Percentiles rank a stretch among this genome's conserved stretches.
phyloP scores from a whole-genome alignment of 768 basidiomycete genomes.

The Phanerochaete sordida region DNA sequence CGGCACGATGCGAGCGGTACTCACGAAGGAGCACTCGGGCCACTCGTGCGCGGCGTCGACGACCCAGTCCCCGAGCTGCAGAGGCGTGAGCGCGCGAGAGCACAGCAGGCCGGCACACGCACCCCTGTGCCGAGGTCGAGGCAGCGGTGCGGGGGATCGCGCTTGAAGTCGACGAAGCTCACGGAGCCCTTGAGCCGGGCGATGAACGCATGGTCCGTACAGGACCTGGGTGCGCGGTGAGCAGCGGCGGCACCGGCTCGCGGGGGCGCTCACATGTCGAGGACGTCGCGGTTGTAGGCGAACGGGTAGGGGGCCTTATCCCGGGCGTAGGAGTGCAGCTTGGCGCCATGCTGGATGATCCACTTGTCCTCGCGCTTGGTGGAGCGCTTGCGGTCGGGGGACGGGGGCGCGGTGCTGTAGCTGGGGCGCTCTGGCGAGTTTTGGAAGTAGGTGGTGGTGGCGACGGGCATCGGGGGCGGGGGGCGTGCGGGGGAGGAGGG shows the following conservation, averaged over 20 bases:
- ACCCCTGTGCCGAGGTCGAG: conserved; percentile 78
- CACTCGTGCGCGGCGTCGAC: conserved; percentile 72
- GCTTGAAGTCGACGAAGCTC: conserved; percentile 54
- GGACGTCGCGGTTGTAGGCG: conserved; percentile 61
- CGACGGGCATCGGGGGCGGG: conserved; percentile 13
- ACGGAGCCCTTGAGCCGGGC: conserved; percentile 48
- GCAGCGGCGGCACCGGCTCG: background rate
- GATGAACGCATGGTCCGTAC: conserved; percentile 16
- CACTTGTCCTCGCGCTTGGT: conserved; percentile 54
- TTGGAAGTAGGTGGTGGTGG: conserved; percentile 9
- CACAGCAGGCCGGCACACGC: conserved; percentile 23
- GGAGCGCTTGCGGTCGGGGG: conserved; percentile 10
- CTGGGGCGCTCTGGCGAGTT: conserved; percentile 13
- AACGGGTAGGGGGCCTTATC: conserved; percentile 82
- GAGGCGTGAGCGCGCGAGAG: background rate
- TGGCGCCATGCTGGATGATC: conserved; percentile 54
- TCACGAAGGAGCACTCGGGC: conserved; percentile 61
- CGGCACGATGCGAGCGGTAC: conserved; percentile 20
- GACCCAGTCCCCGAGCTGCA: conserved; percentile 66
- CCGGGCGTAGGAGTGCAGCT: conserved; percentile 63
- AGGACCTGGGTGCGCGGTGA: conserved; percentile 1
- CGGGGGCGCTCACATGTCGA: conserved; percentile 56
- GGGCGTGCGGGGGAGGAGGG: conserved; percentile 1
- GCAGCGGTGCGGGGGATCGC: conserved; percentile 46
- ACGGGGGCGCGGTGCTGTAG: conserved; percentile 15